Evolutionary conservation across 257 asterid genomes (phyloP).

Genomic region (Plantago major): DNA sequence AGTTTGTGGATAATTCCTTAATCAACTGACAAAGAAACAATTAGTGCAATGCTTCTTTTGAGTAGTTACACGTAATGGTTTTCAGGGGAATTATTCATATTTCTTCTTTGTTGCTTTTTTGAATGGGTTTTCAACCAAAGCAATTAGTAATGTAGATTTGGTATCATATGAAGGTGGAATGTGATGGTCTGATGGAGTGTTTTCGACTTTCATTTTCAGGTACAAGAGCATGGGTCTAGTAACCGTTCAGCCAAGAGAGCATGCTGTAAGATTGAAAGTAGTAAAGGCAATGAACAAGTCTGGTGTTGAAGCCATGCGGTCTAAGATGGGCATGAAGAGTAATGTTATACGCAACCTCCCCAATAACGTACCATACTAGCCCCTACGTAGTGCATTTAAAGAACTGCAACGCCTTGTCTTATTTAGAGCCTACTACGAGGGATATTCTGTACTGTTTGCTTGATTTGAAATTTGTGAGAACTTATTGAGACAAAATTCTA

Average conservation of each 20-base stretch:
- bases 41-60: no score
- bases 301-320: conserved; percentile 77
- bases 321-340: conserved; percentile 86
- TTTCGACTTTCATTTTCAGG: conserved; percentile 31
- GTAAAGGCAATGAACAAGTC: conserved; percentile 66
- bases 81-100: no score
- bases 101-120: no score
- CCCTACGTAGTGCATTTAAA: neutral
- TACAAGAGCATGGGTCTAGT: conserved; percentile 85
- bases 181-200: conserved; percentile 1
- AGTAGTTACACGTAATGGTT: no score
- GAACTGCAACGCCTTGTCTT: neutral
- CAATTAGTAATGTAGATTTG: no score
- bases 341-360: conserved; percentile 93
- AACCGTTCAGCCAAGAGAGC: conserved; percentile 77
- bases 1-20: no score
- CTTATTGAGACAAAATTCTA: no score
- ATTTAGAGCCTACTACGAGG: no score
- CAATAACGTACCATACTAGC: conserved; percentile 61
- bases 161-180: neutral
- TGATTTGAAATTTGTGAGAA: no score
- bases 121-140: no score
- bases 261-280: conserved; percentile 67
- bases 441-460: no score
- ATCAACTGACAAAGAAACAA: no score